Percentiles rank a stretch among this genome's conserved stretches.
Conservation (phyloP, 2,329 filamentous ascomycete species). For the Fusarium phyllophilum region DNA sequence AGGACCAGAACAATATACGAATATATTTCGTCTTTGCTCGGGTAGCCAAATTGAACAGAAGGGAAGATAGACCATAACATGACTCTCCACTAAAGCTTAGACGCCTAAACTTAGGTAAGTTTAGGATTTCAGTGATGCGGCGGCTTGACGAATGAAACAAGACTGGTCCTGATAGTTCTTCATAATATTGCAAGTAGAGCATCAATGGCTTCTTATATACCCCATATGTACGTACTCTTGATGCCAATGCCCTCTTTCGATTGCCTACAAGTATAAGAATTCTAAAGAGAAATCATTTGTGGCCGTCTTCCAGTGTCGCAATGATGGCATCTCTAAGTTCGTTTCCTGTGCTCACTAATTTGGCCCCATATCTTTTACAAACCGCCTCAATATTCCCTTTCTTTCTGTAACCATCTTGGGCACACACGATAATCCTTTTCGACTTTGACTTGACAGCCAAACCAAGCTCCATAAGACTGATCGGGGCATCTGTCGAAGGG, state of each 20-base stretch:
- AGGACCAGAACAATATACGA: neutral
- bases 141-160: neutral
- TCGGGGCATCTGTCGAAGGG: constrained; percentile 60
- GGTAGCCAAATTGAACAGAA: neutral
- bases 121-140: neutral
- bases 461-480: constrained; percentile 70
- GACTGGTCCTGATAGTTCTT: neutral
- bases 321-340: constrained; percentile 53
- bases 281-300: neutral
- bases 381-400: constrained; percentile 70
- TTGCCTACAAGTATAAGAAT: neutral
- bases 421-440: constrained; percentile 65
- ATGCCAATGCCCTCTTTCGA: neutral
- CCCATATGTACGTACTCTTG: neutral
- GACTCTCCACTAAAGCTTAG: neutral
- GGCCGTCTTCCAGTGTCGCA: constrained; percentile 3
- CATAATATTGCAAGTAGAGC: neutral
- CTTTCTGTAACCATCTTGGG: constrained; percentile 63
- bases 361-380: constrained; percentile 56
- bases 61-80: too few species aligned
- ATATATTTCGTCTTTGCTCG: neutral
- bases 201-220: neutral
- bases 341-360: constrained; percentile 53
- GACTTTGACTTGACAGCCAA: constrained; percentile 55
- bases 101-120: neutral